Evolutionary conservation across 2,329 filamentous ascomycete genomes (phyloP), one percentile per base, ranked within the genome.

Genomic region (Calonectria multiphialidica): DNA sequence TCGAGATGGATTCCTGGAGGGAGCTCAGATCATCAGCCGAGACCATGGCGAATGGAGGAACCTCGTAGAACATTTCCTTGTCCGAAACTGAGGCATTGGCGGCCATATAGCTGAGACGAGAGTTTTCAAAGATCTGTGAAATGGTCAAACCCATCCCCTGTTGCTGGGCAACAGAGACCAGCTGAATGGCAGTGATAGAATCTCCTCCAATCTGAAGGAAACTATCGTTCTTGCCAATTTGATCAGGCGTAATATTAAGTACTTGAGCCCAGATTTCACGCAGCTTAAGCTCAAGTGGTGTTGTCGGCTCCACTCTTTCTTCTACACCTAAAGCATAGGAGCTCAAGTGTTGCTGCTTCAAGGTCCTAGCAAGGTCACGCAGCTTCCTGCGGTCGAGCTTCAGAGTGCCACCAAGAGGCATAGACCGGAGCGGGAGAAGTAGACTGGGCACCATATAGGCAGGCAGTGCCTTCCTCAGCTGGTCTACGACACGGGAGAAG

Each of bases 221-320:
- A 50, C 72, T 73, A 53, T 78, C 74, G 12, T 75, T 63, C 3
- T 79, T 69, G 9, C 82, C 81, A 28, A 87, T 84, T 2, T 37
- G 40, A 1, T 61, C 53, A 18, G 70, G 59, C 2, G 45, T 18
- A 2, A 76, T 16, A 12, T 63, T 45, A 8, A 77, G 42, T n/a
- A 77, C 66, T 30, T 49, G 40, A 2, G 57, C 66, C 72, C 75
- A 77, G 1, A 76, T 66, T 21, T 57, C 30, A 30, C 21, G 57
- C 12, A 40, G 37, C 44, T 30, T 47, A 7, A 15, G 9, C 42
- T 57, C 9, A 0, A 25, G 42, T 15, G 13, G 10, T 1, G 16
- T 40, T 2, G n/a, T 42, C 3, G 50, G 68, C 25, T 70, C n/a
- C 21, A 28, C 15, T 44, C 16, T 18, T 21, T 53, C 67, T 23